Conservation (phyloP, 495 filamentous ascomycete species). For the Sordaria brevicollis region DNA sequence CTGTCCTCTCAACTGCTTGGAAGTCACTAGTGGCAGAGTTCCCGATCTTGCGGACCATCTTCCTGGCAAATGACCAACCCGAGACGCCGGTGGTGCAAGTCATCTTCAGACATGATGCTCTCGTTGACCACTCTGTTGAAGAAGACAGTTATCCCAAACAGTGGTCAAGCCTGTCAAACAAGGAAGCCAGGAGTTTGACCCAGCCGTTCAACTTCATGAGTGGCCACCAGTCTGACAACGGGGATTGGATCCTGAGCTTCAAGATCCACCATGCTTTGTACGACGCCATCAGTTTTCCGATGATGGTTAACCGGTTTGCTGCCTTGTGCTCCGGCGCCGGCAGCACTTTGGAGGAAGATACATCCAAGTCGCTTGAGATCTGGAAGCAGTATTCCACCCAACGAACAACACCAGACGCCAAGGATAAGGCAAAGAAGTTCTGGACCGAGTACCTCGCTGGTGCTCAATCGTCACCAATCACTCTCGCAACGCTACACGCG, state of each 20-base stretch:
- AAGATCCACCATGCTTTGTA: constrained; percentile 70
- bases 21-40: constrained; percentile 37
- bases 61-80: constrained; percentile 35
- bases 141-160: background rate
- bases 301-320: constrained; percentile 31
- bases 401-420: constrained; percentile 2
- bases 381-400: constrained; percentile 17
- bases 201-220: constrained; percentile 6
- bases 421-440: constrained; percentile 32
- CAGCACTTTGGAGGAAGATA: background rate
- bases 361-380: background rate
- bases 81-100: constrained; percentile 45
- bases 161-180: background rate
- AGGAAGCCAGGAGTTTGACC: constrained; percentile 3
- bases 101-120: background rate
- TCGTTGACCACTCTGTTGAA: background rate
- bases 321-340: constrained; percentile 9
- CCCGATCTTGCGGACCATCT: constrained; percentile 52
- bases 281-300: constrained; percentile 58
- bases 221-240: background rate
- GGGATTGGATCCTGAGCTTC: constrained; percentile 24
- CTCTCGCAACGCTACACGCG: too few relatives aligned
- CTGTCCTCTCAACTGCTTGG: constrained; percentile 44
- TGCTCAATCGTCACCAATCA: background rate
- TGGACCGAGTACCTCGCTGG: constrained; percentile 45